A percentile compares a stretch with the other conserved stretches of the same genome.
Conservation (phyloP, 2,329 filamentous ascomycete species). For the Cercospora berteroae region DNA sequence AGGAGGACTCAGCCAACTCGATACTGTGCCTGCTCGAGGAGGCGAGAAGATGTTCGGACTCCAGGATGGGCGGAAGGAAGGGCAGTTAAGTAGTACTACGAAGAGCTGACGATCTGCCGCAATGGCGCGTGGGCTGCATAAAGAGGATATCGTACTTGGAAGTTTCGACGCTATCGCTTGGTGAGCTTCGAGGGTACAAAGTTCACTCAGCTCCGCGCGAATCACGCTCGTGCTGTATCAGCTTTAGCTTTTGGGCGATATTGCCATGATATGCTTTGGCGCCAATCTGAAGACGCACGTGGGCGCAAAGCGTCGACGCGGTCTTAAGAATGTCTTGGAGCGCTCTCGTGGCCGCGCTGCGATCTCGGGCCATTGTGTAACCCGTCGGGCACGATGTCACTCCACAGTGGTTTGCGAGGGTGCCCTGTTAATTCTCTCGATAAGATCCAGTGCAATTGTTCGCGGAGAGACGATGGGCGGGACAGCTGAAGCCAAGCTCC, state of each 20-base stretch:
- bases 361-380: neutral
- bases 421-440: neutral
- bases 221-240: neutral
- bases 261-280: constrained; percentile 1
- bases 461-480: neutral
- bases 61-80: constrained; percentile 11
- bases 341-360: neutral
- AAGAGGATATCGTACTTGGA: neutral
- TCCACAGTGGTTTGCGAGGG: neutral
- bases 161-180: neutral
- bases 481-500: constrained; percentile 2
- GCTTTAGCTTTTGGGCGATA: neutral
- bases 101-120: constrained; percentile 4
- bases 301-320: neutral
- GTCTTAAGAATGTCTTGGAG: neutral
- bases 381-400: neutral
- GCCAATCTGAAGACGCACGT: constrained; percentile 1
- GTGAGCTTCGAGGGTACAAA: neutral
- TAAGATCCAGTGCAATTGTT: neutral
- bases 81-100: neutral
- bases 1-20: constrained; percentile 15
- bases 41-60: constrained; percentile 18
- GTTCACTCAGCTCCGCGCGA: neutral
- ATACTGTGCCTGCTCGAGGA: constrained; percentile 21
- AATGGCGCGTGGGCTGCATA: constrained; percentile 6